These are phyloP conservation scores for Creolimax fragrantissima DNA, from an alignment of 78 protist genomes.

Conservation along the genomic window DNA sequence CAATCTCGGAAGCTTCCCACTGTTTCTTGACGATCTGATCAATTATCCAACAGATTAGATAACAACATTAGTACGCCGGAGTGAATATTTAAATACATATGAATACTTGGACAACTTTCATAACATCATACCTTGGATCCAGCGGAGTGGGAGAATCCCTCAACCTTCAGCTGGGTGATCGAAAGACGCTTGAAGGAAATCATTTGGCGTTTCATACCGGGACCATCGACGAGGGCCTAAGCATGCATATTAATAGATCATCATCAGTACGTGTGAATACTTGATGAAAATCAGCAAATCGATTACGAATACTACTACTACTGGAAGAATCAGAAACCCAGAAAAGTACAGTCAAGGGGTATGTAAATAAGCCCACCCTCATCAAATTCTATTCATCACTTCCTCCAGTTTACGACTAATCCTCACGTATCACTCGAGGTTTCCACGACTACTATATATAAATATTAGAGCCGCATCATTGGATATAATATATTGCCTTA, in stretches of 20 bases:
- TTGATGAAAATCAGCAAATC: no score
- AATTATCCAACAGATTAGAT: no score
- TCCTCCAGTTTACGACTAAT: neutral
- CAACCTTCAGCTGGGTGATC: conserved; percentile 9
- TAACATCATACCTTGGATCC: neutral
- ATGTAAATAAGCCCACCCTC: neutral
- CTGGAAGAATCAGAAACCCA: neutral
- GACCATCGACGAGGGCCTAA: conserved; percentile 36
- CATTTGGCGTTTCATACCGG: conserved; percentile 23
- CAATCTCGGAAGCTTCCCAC: neutral
- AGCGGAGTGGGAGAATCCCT: neutral
- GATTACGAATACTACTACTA: no score
- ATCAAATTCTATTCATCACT: neutral
- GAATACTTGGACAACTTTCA: no score
- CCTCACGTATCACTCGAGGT: no score
- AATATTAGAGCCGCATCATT: no score
- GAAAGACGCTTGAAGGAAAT: conserved; percentile 10
- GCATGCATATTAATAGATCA: neutral
- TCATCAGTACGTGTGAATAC: neutral
- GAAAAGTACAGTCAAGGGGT: neutral
- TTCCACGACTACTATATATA: no score
- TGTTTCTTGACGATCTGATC: neutral
- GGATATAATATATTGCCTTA: no score
- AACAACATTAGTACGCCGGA: neutral
- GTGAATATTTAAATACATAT: no score